Evolutionary conservation across 352 stramenopile genomes (phyloP).

Genomic region (Pythium dissotocum): DNA sequence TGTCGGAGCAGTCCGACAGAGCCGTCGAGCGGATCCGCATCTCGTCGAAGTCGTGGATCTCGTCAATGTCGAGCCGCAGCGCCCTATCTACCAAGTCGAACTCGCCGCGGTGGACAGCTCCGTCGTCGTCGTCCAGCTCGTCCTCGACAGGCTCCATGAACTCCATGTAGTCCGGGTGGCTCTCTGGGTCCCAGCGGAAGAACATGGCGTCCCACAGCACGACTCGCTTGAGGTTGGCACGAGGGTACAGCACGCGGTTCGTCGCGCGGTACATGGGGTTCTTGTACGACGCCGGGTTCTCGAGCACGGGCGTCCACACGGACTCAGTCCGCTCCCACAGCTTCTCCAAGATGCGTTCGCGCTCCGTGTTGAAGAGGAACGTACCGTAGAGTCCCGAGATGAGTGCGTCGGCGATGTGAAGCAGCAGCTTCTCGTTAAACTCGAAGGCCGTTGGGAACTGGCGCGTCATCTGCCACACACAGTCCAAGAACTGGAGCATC

Average conservation of each 20-base stretch:
- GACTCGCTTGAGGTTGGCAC: slow-evolving; percentile 85
- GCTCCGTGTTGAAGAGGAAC: slow-evolving; percentile 87
- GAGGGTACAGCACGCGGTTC: slow-evolving; percentile 80
- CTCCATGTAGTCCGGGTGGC: slow-evolving; percentile 86
- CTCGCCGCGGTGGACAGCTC: slow-evolving; percentile 34
- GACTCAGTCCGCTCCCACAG: slow-evolving; percentile 86
- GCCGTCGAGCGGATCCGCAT: slow-evolving; percentile 52
- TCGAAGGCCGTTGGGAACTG: slow-evolving; percentile 89
- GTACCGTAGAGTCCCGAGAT: slow-evolving; percentile 81
- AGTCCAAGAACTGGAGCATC: slow-evolving; percentile 88
- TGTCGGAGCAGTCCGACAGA: slow-evolving; percentile 78
- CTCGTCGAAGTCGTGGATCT: slow-evolving; percentile 82
- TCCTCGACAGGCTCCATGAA: slow-evolving; percentile 74
- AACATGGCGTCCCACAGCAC: slow-evolving; percentile 88
- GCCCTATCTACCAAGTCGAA: slow-evolving; percentile 67
- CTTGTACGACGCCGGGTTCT: slow-evolving; percentile 61
- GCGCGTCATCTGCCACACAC: slow-evolving; percentile 86
- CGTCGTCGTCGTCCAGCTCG: slow-evolving; percentile 23
- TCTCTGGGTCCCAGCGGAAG: slow-evolving; percentile 85
- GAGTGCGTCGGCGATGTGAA: slow-evolving; percentile 77
- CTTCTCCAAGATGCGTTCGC: slow-evolving; percentile 79
- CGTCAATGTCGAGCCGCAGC: slow-evolving; percentile 73
- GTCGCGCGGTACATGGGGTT: slow-evolving; percentile 79
- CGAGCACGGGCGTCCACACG: slow-evolving; percentile 80
- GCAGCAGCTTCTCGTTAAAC: slow-evolving; percentile 87